phyloP scores from a whole-genome alignment of 2,329 filamentous ascomycete species.

The Botrytis hyacinthi region DNA sequence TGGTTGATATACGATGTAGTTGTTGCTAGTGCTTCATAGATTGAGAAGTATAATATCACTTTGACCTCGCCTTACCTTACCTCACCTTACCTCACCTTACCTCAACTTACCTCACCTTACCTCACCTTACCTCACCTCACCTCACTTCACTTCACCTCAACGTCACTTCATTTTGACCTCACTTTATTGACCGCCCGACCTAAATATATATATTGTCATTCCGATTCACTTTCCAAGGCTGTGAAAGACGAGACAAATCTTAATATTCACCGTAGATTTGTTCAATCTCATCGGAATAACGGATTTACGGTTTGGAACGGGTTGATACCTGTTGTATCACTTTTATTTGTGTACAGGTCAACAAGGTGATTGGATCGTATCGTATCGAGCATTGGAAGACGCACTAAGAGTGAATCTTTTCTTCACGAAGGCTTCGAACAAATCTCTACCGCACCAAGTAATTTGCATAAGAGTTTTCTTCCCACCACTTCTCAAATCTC shows the following conservation, averaged over 20 bases:
- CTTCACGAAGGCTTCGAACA: not conserved
- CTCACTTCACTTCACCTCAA: not conserved
- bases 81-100: not conserved
- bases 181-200: not conserved
- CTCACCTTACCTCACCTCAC: not conserved
- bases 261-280: not conserved
- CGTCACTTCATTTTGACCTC: not conserved
- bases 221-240: not conserved
- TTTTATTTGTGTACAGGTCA: not conserved
- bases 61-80: not conserved
- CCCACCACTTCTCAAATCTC: not conserved
- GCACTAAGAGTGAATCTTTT: slow-evolving; percentile 6
- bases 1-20: not conserved
- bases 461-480: not conserved
- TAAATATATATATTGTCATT: no score
- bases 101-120: not conserved
- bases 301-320: not conserved
- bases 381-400: not conserved
- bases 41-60: not conserved
- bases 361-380: not conserved
- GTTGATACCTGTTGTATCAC: slow-evolving; percentile 6
- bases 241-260: not conserved
- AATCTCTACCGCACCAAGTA: not conserved
- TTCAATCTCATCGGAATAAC: slow-evolving; percentile 8
- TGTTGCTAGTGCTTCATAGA: not conserved